phyloP scores from a whole-genome alignment of 371 early-diverging fungal genomes.

The Mortierella sp. region DNA sequence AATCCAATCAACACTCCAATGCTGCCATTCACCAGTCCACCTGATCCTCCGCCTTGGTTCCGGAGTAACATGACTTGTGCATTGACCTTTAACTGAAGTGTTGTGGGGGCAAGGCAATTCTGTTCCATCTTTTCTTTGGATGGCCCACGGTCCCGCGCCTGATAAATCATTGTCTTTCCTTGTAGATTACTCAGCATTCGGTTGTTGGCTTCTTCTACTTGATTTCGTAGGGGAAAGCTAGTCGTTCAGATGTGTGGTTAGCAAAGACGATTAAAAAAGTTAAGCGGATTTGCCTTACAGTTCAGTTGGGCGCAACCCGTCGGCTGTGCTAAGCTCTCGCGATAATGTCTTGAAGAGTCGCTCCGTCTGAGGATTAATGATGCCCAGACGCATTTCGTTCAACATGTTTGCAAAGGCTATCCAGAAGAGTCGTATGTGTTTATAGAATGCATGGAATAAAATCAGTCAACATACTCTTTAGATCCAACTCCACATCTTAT shows the following conservation, averaged over 20 bases:
- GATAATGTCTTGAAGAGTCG: constrained; percentile 57
- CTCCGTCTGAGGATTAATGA: constrained; percentile 57
- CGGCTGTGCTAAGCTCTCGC: constrained; percentile 53
- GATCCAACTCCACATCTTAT: neutral
- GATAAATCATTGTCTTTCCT: constrained; percentile 14
- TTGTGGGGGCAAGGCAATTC: constrained; percentile 28
- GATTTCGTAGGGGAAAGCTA: constrained; percentile 43
- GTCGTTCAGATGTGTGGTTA: neutral
- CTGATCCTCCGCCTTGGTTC: constrained; percentile 44
- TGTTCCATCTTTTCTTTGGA: constrained; percentile 35
- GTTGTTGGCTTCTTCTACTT: constrained; percentile 48
- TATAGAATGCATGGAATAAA: neutral
- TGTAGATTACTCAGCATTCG: constrained; percentile 22
- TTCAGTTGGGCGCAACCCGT: constrained; percentile 74
- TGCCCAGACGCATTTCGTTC: constrained; percentile 69
- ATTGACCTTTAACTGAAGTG: constrained; percentile 60
- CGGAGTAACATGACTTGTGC: constrained; percentile 69
- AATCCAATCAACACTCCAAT: constrained; percentile 61
- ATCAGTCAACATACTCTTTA: neutral
- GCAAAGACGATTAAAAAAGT: neutral
- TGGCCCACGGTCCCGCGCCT: constrained; percentile 29
- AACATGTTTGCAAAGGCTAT: constrained; percentile 64
- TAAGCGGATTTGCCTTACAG: constrained; percentile 65
- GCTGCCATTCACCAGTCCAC: constrained; percentile 70
- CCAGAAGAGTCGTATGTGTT: neutral